Evolutionary conservation across 306 rosid species (phyloP).

Genomic region (Clitoria ternatea): DNA sequence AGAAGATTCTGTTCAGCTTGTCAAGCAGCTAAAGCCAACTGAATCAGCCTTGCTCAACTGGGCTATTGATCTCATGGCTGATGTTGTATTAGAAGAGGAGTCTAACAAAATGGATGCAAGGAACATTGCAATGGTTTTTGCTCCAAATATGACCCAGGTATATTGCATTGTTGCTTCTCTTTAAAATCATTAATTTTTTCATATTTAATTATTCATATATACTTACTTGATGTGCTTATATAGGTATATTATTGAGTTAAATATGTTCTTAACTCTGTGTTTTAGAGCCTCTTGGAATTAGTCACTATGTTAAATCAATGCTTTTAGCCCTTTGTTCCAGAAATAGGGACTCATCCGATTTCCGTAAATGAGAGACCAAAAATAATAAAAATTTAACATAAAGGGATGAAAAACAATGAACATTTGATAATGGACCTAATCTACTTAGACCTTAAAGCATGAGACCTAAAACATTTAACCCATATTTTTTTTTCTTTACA

Average conservation of each 20-base stretch:
- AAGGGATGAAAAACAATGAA: too few relatives aligned
- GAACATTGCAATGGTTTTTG: slow-evolving; percentile 95
- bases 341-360: too few relatives aligned
- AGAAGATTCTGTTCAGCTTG: slow-evolving; percentile 78
- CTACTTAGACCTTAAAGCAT: too few relatives aligned
- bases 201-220: neutral
- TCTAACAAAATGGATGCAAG: slow-evolving; percentile 91
- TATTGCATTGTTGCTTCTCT: neutral
- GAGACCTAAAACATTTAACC: too few relatives aligned
- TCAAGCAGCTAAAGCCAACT: slow-evolving; percentile 73
- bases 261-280: too few relatives aligned
- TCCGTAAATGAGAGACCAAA: too few relatives aligned
- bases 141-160: slow-evolving; percentile 98
- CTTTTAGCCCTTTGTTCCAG: too few relatives aligned
- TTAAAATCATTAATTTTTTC: neutral
- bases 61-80: slow-evolving; percentile 96
- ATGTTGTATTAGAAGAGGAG: slow-evolving; percentile 91
- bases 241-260: too few relatives aligned
- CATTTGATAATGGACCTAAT: too few relatives aligned
- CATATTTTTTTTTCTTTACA: neutral
- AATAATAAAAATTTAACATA: too few relatives aligned
- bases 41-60: slow-evolving; percentile 75
- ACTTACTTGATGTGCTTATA: neutral
- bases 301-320: too few relatives aligned
- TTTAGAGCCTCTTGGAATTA: too few relatives aligned